These are phyloP conservation scores for Aspergillus neotritici DNA, from an alignment of 2,329 filamentous ascomycete species.

Conservation along the genomic window DNA sequence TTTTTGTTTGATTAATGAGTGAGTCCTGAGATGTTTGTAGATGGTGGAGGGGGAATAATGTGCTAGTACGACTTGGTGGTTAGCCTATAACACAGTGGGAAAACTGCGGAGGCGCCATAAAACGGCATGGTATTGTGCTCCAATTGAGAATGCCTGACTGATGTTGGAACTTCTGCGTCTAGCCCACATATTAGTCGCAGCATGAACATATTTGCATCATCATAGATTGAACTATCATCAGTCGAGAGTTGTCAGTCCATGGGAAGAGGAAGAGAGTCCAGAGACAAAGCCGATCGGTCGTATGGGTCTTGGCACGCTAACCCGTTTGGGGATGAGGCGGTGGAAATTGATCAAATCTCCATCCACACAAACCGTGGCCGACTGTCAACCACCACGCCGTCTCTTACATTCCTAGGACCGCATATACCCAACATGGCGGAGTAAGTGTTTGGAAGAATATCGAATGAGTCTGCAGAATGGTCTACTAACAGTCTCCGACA, in stretches of 20 bases:
- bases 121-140: too few species aligned
- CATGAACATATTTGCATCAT: too few species aligned
- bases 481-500: slow-evolving; percentile 24
- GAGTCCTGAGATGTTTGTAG: neutral
- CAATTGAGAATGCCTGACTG: neutral
- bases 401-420: slow-evolving; percentile 15
- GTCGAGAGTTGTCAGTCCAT: neutral
- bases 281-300: neutral
- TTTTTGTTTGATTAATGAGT: neutral
- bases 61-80: neutral
- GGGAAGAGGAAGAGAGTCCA: neutral
- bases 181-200: too few species aligned
- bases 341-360: slow-evolving; percentile 25
- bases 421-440: slow-evolving; percentile 28
- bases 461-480: neutral
- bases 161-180: neutral
- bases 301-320: slow-evolving; percentile 24
- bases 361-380: slow-evolving; percentile 29
- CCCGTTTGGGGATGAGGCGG: slow-evolving; percentile 18
- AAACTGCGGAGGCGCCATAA: too few species aligned
- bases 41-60: neutral
- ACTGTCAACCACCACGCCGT: slow-evolving; percentile 15
- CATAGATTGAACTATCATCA: too few species aligned
- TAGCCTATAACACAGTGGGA: too few species aligned
- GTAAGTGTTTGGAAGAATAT: slow-evolving; percentile 14